phyloP scores from a whole-genome alignment of 768 basidiomycete genomes.

The Termitomyces heimii region DNA sequence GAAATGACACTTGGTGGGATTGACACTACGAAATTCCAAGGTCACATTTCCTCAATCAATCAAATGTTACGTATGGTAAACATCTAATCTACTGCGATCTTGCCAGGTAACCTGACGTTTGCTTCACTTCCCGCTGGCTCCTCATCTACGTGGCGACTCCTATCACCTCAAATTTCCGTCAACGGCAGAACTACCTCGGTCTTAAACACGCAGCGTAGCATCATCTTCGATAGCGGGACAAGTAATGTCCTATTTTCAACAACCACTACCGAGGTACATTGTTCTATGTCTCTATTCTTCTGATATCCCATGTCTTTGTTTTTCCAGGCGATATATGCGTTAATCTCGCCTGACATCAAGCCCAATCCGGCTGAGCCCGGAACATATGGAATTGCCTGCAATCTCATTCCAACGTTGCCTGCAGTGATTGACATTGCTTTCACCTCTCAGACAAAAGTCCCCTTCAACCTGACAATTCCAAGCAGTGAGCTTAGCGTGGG shows the following conservation, averaged over 20 bases:
- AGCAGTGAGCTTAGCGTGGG: slow-evolving; percentile 53
- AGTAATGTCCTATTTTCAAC: slow-evolving; percentile 49
- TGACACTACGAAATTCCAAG: slow-evolving; percentile 45
- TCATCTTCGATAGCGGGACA: slow-evolving; percentile 56
- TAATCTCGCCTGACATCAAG: slow-evolving; percentile 53
- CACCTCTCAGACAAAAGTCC: slow-evolving; percentile 40
- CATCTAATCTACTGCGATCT: not conserved
- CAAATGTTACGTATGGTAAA: not conserved
- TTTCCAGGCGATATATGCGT: slow-evolving; percentile 45
- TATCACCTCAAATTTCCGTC: slow-evolving; percentile 40
- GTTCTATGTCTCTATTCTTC: not conserved
- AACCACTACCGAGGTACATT: slow-evolving; percentile 37
- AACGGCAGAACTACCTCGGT: slow-evolving; percentile 44
- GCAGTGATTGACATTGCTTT: slow-evolving; percentile 49
- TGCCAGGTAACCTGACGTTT: slow-evolving; percentile 34
- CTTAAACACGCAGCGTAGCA: slow-evolving; percentile 31
- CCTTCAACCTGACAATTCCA: slow-evolving; percentile 53
- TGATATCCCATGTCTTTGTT: slow-evolving; percentile 3
- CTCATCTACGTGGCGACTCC: slow-evolving; percentile 37
- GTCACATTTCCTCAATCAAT: slow-evolving; percentile 16
- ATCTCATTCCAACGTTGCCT: slow-evolving; percentile 36
- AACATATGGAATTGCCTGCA: slow-evolving; percentile 50
- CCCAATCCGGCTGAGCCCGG: slow-evolving; percentile 46
- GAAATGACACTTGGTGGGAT: slow-evolving; percentile 51
- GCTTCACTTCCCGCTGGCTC: slow-evolving; percentile 31